Conservation (phyloP, 306 rosid species). For the Prosopis cineraria region DNA sequence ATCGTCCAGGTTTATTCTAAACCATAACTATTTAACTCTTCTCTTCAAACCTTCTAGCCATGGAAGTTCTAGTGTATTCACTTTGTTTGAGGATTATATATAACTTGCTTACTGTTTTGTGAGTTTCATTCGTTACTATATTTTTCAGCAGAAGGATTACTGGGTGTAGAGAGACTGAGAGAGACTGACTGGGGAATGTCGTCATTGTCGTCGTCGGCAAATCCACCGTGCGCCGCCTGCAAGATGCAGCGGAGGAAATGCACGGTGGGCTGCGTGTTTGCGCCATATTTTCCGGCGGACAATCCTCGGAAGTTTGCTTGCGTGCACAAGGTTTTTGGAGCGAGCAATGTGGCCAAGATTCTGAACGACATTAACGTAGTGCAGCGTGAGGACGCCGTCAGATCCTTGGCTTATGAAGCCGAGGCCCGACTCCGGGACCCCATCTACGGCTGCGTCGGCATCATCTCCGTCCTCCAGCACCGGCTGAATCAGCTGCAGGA, state of each 20-base stretch:
- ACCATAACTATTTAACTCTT: too few relatives aligned
- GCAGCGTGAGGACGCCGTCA: constrained; percentile 49
- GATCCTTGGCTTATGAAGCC: constrained; percentile 24
- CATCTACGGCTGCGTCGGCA: constrained; percentile 2
- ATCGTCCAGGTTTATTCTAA: background rate
- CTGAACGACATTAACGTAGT: background rate
- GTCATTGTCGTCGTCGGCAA: background rate
- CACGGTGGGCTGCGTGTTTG: background rate
- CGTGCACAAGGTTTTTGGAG: background rate
- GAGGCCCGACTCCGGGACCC: constrained; percentile 13
- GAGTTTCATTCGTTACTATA: background rate
- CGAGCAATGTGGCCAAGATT: background rate
- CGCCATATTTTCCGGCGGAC: background rate
- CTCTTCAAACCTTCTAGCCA: background rate
- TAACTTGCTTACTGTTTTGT: background rate
- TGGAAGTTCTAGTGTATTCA: background rate
- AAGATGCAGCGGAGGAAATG: background rate
- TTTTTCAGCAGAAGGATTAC: background rate
- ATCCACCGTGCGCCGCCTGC: background rate
- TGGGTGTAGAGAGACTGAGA: background rate
- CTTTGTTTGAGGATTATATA: background rate
- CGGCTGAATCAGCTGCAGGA: background rate
- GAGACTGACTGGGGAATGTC: background rate
- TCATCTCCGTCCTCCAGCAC: background rate
- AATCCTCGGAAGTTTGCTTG: background rate